Evolutionary conservation across 805 yeast genomes (phyloP).

Genomic region (Pichia thaimueangensis): DNA sequence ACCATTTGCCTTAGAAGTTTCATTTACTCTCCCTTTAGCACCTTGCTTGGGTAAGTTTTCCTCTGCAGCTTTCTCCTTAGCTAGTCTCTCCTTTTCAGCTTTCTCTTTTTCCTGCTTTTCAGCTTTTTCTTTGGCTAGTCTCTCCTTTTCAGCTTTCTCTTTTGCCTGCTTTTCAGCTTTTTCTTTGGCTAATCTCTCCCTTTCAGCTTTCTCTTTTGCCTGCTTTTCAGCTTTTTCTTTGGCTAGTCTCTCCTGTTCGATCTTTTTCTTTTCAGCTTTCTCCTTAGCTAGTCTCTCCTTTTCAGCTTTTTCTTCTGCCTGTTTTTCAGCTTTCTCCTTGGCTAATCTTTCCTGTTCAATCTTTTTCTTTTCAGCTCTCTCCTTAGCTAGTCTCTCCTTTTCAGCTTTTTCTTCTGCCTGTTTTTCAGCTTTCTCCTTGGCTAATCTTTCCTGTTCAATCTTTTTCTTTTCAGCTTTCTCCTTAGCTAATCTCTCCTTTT

Average conservation of each 20-base stretch:
- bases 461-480: background rate
- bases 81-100: conserved; percentile 3
- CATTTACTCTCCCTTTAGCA: background rate
- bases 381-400: background rate
- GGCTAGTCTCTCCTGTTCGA: conserved; percentile 1
- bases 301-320: background rate
- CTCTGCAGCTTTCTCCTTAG: conserved; percentile 2
- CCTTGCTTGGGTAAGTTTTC: conserved; percentile 1
- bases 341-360: background rate
- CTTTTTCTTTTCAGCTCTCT: background rate
- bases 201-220: background rate
- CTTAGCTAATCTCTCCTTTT: conserved; percentile 3
- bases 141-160: background rate
- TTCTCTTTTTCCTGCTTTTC: conserved; percentile 6
- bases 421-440: conserved; percentile 1
- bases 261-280: conserved; percentile 1
- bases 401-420: background rate
- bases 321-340: background rate
- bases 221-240: background rate
- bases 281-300: conserved; percentile 1
- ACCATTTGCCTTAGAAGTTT: background rate
- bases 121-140: background rate
- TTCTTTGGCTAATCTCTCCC: conserved; percentile 3
- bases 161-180: conserved; percentile 6
- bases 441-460: background rate